A percentile compares a stretch with the other conserved stretches of the same genome.
phyloP scores from a whole-genome alignment of 352 stramenopile genomes.

The Phytophthora cryptogea region DNA sequence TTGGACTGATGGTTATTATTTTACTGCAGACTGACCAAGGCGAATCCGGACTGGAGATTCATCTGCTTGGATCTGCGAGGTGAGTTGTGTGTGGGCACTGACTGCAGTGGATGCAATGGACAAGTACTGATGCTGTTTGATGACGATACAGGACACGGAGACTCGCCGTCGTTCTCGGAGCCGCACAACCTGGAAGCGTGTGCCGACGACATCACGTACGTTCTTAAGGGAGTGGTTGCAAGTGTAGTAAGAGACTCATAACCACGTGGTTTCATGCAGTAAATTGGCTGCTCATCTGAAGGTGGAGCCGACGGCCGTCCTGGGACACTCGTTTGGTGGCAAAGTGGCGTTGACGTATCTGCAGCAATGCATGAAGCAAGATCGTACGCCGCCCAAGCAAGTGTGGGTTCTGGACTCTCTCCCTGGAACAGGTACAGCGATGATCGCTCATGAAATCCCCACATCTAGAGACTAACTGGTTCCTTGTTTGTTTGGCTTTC shows the following conservation, averaged over 20 bases:
- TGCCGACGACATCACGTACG: slow-evolving; percentile 71
- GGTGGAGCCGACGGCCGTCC: slow-evolving; percentile 59
- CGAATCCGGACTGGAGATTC: slow-evolving; percentile 71
- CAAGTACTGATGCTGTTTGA: slow-evolving; percentile 1
- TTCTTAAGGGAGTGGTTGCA: not conserved
- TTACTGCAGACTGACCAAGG: slow-evolving; percentile 52
- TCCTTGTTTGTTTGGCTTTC: not conserved
- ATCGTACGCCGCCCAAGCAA: slow-evolving; percentile 46
- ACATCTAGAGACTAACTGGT: not conserved
- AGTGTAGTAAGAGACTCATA: slow-evolving; percentile 1
- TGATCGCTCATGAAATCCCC: not conserved
- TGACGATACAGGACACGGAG: slow-evolving; percentile 54
- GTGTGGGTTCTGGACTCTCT: slow-evolving; percentile 79
- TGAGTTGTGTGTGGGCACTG: slow-evolving; percentile 29
- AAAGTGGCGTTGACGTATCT: slow-evolving; percentile 81
- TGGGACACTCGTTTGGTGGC: slow-evolving; percentile 81
- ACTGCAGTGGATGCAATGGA: not conserved
- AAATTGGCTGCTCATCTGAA: slow-evolving; percentile 54
- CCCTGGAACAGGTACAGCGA: slow-evolving; percentile 57
- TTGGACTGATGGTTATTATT: slow-evolving; percentile 1
- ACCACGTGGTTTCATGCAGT: slow-evolving; percentile 21
- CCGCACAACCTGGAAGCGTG: slow-evolving; percentile 73
- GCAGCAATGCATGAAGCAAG: slow-evolving; percentile 50
- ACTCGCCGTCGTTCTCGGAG: slow-evolving; percentile 66
- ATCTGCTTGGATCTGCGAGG: slow-evolving; percentile 71